Conservation (phyloP, 805 yeast species). For the Candida oleophila region DNA sequence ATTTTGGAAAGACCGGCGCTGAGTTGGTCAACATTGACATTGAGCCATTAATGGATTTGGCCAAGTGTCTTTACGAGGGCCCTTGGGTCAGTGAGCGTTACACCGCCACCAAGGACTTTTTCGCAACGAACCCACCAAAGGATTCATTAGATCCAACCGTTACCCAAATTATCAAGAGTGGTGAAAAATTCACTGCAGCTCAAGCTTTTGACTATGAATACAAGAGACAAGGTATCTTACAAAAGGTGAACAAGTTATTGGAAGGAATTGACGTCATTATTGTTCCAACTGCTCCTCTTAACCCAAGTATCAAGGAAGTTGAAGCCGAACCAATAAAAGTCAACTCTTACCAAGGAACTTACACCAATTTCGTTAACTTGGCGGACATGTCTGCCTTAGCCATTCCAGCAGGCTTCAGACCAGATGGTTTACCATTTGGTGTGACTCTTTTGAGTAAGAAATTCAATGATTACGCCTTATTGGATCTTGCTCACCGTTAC, state of each 20-base stretch:
- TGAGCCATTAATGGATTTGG: slow-evolving; percentile 72
- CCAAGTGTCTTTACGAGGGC: slow-evolving; percentile 89
- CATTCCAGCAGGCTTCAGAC: slow-evolving; percentile 84
- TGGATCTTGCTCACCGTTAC: slow-evolving; percentile 77
- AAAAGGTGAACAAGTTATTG: slow-evolving; percentile 56
- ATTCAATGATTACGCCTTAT: slow-evolving; percentile 84
- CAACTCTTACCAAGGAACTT: slow-evolving; percentile 94
- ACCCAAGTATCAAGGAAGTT: slow-evolving; percentile 76
- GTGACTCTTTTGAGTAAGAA: slow-evolving; percentile 79
- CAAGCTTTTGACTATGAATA: slow-evolving; percentile 85
- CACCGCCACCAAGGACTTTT: slow-evolving; percentile 74
- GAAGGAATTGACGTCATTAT: slow-evolving; percentile 68
- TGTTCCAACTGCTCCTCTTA: slow-evolving; percentile 93
- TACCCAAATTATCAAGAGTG: slow-evolving; percentile 68
- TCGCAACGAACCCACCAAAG: slow-evolving; percentile 67
- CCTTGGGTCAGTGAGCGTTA: slow-evolving; percentile 99
- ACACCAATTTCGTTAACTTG: slow-evolving; percentile 94
- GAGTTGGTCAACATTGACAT: slow-evolving; percentile 65
- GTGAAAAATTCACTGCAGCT: slow-evolving; percentile 76
- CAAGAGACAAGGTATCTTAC: slow-evolving; percentile 76
- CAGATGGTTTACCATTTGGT: slow-evolving; percentile 89
- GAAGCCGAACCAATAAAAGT: slow-evolving; percentile 74
- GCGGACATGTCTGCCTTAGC: slow-evolving; percentile 93
- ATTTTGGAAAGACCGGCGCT: slow-evolving; percentile 45
- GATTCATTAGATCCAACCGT: slow-evolving; percentile 84